Conservation (phyloP, 441 rosid genomes). For the Gossypium davidsonii region DNA sequence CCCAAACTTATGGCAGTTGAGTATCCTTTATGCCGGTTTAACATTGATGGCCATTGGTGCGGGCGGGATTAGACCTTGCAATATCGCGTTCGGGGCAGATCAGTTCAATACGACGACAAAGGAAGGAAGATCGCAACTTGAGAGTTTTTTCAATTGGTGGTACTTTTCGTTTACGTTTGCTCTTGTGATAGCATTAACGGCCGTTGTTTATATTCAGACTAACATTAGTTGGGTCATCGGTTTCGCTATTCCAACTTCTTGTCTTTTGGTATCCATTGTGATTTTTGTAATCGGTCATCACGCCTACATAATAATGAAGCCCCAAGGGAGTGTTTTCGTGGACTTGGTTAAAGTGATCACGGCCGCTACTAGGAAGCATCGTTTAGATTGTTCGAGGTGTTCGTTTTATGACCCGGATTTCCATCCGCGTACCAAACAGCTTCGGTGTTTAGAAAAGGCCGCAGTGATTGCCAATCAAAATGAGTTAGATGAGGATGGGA, state of each 20-base stretch:
- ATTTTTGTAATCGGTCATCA: conserved; percentile 38
- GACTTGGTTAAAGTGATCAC: conserved; percentile 40
- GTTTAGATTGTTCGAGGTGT: background rate
- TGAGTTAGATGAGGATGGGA: conserved; percentile 34
- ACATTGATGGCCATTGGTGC: conserved; percentile 41
- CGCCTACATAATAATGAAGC: conserved; percentile 32
- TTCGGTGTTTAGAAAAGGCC: conserved; percentile 45
- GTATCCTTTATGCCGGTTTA: conserved; percentile 27
- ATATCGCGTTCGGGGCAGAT: conserved; percentile 58
- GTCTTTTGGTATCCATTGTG: conserved; percentile 31
- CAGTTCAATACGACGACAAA: conserved; percentile 43
- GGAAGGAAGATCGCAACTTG: conserved; percentile 40
- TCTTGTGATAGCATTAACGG: conserved; percentile 41
- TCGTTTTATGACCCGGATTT: conserved; percentile 33
- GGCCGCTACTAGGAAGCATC: conserved; percentile 34
- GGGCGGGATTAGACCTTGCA: conserved; percentile 55
- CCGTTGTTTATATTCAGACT: conserved; percentile 49
- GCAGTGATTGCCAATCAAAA: conserved; percentile 24
- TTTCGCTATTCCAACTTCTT: conserved; percentile 35
- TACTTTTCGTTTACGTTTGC: conserved; percentile 56
- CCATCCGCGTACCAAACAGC: conserved; percentile 20
- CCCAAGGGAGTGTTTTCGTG: conserved; percentile 47
- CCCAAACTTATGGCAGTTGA: conserved; percentile 36
- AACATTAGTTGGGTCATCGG: conserved; percentile 49
- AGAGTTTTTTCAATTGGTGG: conserved; percentile 72